Base-by-base conservation (phyloP, 345 rosid species). In the Citrus medica region DNA sequence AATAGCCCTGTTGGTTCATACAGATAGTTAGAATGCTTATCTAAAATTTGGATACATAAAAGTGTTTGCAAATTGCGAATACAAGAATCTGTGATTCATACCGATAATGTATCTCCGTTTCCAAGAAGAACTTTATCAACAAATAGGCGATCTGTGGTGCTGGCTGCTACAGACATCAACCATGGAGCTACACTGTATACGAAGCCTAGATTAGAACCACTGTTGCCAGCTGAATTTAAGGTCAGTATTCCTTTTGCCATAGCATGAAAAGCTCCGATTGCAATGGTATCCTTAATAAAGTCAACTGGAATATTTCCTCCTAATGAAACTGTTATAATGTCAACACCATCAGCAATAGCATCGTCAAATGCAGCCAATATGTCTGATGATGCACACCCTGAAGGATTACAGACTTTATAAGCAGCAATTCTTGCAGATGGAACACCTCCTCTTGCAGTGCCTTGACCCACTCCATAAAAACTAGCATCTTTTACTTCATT, bases 311-410 rank as follows among this genome's bases (percentile, higher is more conserved):
- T 0, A 0, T 0, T 0, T 2, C 2, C 1, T 13, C 82, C 88
- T 0, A 83, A 0, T 5, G 90, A 89, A 5, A 82, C 19, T 28
- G 84, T 69, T 35, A 89, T 64, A 17, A 89, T 30, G 70, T 89
- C 94, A 2, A 90, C 92, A 17, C 89, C 89, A 48, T 89, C 94
- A 4, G 91, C 89, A 13, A 92, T 89, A 0, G 93, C 92, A 55
- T 92, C 97, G 56, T 88, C 97, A 21, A 89, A 90, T 0, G 84
- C 91, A 21, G 85, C 83, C 64, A 89, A 53, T 12, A 89, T 5
- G 14, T 51, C 63, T 51, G 4, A 84, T 83, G 0, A 32, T 72
- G 0, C 0, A 4, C 0, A 0, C 0, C 40, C 75, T 0, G 0
- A 0, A 3, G 30, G 5, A 9, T 27, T 12, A 33, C 93, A 90